phyloP scores from a whole-genome alignment of 192 early-diverging fungal species.

The Dimargaris xerosporica region DNA sequence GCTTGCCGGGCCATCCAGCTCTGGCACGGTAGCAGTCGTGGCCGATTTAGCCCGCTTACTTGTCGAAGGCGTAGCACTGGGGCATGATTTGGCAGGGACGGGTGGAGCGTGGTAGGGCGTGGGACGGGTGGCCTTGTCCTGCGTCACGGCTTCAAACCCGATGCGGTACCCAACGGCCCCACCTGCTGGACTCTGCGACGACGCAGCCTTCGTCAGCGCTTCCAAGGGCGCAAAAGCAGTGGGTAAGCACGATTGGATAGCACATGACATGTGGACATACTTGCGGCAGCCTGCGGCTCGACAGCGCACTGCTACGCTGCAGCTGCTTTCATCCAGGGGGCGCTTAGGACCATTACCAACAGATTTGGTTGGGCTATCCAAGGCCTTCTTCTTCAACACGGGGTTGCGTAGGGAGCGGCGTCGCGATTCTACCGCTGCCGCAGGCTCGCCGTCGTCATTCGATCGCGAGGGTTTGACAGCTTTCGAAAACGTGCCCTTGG shows the following conservation, averaged over 20 bases:
- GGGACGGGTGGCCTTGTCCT: slow-evolving; percentile 1
- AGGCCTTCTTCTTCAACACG: too few relatives aligned
- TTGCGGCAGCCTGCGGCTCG: slow-evolving; percentile 3
- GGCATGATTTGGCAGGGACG: not conserved
- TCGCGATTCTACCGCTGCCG: too few relatives aligned
- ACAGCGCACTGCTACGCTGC: slow-evolving; percentile 6
- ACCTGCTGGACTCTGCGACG: not conserved
- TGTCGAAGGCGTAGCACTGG: not conserved
- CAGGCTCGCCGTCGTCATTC: too few relatives aligned
- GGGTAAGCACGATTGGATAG: not conserved
- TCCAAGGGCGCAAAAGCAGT: not conserved
- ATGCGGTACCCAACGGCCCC: slow-evolving; percentile 1
- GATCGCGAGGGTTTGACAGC: too few relatives aligned
- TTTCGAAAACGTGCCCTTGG: too few relatives aligned
- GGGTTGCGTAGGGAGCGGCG: too few relatives aligned
- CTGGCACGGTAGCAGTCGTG: not conserved
- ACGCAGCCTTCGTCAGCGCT: not conserved
- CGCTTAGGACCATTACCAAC: too few relatives aligned
- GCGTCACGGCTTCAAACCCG: slow-evolving; percentile 7
- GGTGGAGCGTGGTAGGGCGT: not conserved
- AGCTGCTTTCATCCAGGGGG: not conserved
- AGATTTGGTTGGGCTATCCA: too few relatives aligned
- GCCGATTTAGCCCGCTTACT: not conserved
- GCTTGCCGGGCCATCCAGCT: not conserved
- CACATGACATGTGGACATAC: slow-evolving; percentile 7